Evolutionary conservation across 192 early-diverging fungal species (phyloP), one percentile per base, ranked within the genome.

Genomic region (Mortierella alpina): DNA sequence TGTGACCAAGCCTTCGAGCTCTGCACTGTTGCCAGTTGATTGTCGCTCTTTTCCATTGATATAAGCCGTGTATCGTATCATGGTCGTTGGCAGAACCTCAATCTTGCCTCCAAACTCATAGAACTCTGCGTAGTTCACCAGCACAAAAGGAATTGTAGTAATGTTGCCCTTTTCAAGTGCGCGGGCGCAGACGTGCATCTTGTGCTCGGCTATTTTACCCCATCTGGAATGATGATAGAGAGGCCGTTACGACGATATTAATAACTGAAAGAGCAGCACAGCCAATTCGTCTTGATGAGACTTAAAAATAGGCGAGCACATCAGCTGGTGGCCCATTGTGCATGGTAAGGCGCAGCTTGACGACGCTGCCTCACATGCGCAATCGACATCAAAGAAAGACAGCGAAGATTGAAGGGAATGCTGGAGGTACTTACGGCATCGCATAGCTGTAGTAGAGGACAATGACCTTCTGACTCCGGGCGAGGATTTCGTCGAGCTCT

Each of bases 181-280:
- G 51, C 66, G 50, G 10, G 77, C 77, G 47, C 77, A 80, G 40
- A 80, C 77, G 45, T 72, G 70, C 77, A 80, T 80, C 66, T 80
- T 80, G 77, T 80, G 77, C 41, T 80, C 77, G 9, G 77, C 77
- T 59, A 80, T 80, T 46, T 80, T 80, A n/a, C 77, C 77, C 77
- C 77, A 80, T 42, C 77, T 80, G 61, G 47, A 51, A 17, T 14
- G 15, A 23, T 7, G n/a, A 40, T 1, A 59, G 7, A 59, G 8
- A 59, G 40, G 6, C 10, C 10, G 57, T 41, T 13, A 22, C 22
- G 2, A 56, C 8, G 1, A 14, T 56, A 9, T 56, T 31, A 31
- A 31, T 31, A 31, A 2, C 8, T 56, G 54, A 56, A 14, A 22
- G 54, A 14, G 20, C 53, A 55, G 15, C 53, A 20, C 53, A 7